These are phyloP conservation scores for Populus euphratica DNA, from an alignment of 345 rosid species.

Conservation along the genomic window DNA sequence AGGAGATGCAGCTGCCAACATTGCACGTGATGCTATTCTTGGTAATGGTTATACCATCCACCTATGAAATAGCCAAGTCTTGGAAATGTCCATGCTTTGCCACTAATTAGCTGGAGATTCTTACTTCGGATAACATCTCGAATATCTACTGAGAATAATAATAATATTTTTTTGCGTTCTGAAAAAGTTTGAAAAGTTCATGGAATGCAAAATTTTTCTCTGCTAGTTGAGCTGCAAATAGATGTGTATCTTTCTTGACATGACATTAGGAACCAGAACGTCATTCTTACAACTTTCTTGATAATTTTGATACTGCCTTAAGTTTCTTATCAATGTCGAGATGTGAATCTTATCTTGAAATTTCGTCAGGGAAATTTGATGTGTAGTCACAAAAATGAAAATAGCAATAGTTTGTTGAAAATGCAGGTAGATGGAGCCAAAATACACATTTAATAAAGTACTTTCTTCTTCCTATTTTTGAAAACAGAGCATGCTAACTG, in stretches of 20 bases:
- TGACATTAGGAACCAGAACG: neutral
- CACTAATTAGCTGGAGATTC: neutral
- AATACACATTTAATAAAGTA: neutral
- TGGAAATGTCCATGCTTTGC: neutral
- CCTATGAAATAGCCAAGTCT: neutral
- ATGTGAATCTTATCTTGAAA: no score
- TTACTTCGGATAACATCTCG: neutral
- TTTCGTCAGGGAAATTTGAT: neutral
- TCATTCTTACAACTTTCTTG: neutral
- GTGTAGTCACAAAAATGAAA: neutral
- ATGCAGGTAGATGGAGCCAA: neutral
- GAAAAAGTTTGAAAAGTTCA: neutral
- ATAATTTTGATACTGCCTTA: neutral
- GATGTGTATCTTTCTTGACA: neutral
- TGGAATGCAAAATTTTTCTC: neutral
- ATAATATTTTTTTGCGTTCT: neutral
- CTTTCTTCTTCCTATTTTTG: slow-evolving; percentile 10
- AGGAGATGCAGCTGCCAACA: slow-evolving; percentile 76
- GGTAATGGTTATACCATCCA: neutral
- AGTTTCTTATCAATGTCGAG: no score
- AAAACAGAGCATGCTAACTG: slow-evolving; percentile 63
- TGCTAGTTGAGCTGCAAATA: neutral
- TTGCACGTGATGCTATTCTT: slow-evolving; percentile 59
- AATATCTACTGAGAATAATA: neutral
- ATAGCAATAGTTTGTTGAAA: neutral